phyloP scores from a whole-genome alignment of 2,329 filamentous ascomycete species.

The Sporothrix inflata region DNA sequence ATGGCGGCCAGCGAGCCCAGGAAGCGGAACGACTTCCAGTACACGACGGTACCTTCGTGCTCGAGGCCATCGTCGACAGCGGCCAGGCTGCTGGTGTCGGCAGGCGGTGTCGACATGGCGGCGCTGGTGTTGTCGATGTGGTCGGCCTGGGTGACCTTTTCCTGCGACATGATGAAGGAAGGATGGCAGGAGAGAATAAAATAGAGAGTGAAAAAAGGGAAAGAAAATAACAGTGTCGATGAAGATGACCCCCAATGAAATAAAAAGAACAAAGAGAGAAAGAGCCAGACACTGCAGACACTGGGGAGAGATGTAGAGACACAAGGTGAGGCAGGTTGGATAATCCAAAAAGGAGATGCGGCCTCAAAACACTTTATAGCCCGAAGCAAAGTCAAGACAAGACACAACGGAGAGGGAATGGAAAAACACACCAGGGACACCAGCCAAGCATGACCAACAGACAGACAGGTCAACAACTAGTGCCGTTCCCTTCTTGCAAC shows the following conservation, averaged over 20 bases:
- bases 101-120: neutral
- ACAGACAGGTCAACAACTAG: neutral
- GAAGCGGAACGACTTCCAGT: constrained; percentile 26
- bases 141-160: constrained; percentile 9
- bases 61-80: neutral
- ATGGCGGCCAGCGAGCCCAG: constrained; percentile 19
- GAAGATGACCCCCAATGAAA: neutral
- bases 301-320: neutral
- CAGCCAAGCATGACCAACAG: neutral
- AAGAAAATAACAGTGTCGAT: neutral
- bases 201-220: neutral
- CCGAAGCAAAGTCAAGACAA: neutral
- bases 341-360: neutral
- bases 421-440: neutral
- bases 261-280: neutral
- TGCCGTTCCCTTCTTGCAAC: neutral
- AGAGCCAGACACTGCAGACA: neutral
- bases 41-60: neutral
- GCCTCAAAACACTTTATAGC: constrained; percentile 1
- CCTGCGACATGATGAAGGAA: constrained; percentile 5
- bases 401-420: neutral
- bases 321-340: neutral
- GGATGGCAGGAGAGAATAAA: neutral
- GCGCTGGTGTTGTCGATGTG: constrained; percentile 8
- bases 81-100: neutral